Percentiles rank a stretch among this genome's conserved stretches.
phyloP scores from a whole-genome alignment of 305 asterid species.

The Petunia hybrid region DNA sequence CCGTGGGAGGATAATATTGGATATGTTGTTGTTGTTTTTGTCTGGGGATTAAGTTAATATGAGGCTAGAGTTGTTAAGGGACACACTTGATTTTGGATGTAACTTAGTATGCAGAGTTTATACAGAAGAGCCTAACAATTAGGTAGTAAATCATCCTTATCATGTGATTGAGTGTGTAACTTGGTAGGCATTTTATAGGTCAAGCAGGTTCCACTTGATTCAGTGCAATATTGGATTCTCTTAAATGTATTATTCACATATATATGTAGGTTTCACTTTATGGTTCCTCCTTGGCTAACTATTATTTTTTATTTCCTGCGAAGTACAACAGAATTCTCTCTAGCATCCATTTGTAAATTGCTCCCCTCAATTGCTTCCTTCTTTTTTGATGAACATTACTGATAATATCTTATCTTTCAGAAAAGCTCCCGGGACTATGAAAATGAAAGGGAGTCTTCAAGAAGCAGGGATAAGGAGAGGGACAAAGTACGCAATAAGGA shows the following conservation, averaged over 20 bases:
- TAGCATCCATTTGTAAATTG: background rate
- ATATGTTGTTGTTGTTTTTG: too few species aligned
- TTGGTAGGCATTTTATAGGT: background rate
- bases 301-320: too few species aligned
- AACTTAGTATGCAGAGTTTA: background rate
- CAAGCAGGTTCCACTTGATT: too few species aligned
- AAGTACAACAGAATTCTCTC: background rate
- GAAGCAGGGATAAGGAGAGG: conserved; percentile 33
- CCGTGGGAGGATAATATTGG: too few species aligned
- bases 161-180: background rate
- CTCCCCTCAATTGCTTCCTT: background rate
- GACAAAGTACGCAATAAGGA: conserved; percentile 33
- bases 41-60: background rate
- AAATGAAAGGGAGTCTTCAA: conserved; percentile 30
- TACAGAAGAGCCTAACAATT: background rate
- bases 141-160: background rate
- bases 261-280: too few species aligned
- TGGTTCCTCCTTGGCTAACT: too few species aligned
- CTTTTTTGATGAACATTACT: background rate
- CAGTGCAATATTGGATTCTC: too few species aligned
- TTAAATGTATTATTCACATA: too few species aligned
- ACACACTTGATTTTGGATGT: background rate
- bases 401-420: conserved; percentile 26
- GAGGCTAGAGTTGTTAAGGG: background rate
- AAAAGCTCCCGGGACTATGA: conserved; percentile 27